Evolutionary conservation across 2,329 filamentous ascomycete species (phyloP), one percentile per base, ranked within the genome.

Genomic region (Incumbomyces delicatus): DNA sequence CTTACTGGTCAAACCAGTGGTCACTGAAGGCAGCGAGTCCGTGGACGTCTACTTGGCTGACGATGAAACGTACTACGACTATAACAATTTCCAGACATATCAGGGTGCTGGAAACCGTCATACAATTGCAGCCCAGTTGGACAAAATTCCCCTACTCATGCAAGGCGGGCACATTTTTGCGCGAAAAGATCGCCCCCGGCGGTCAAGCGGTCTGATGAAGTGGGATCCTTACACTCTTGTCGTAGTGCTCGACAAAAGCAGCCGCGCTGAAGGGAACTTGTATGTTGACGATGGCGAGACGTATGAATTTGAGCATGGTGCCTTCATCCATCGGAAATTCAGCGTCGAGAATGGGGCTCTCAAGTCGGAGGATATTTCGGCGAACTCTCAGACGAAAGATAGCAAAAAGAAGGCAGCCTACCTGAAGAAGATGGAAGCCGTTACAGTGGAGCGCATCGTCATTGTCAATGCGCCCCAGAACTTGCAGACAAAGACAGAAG

Each of bases 191-290:
- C 80, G 82, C 18, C 88, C 89, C 3, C 80, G 92, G 47, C 81
- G 90, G 50, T 94, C 87, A 48, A 85, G 80, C 48, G 81, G 85
- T 16, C 73, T 95, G 38, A 96, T 96, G 92, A 84, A 80, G 58
- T 94, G 81, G 65, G 92, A 98, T 63, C 89, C 94, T 34, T 95
- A 95, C 70, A 98, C 92, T 0, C 77, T 98, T 1, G 81, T 98
- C 2, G 73, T 96, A 2, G 77, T 78, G 0, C 71, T 94, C 13
- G 72, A 78, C 55, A 77, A 79, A 55, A 72, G 77, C 29, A 81
- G 83, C 44, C 78, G 81, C 57, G 87, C 90, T 0, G 77, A 83
- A 40, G 92, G 92, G 22, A 82, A 85, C 41, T 70, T 98, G 6
- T 98, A 98, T 60, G 73, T 87, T 27, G 92, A 98, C 60, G 92